Base-by-base conservation (phyloP, 139 green algal species). In the Pleodorina starrii region DNA sequence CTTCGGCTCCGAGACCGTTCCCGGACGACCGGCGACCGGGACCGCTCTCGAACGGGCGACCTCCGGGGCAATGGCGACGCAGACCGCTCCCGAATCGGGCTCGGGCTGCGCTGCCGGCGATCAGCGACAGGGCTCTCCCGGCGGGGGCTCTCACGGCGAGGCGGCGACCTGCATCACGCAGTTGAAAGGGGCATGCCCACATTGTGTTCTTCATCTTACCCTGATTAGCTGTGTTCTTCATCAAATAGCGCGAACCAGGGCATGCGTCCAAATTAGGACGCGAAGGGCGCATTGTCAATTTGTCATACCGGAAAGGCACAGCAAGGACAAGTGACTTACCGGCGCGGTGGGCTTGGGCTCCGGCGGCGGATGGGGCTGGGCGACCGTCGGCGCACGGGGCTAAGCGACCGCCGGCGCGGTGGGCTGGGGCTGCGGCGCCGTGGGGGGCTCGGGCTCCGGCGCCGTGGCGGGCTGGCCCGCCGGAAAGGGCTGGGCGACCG, bases 391-490 rank as follows among this genome's bases (percentile, higher is more conserved):
- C 63, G 71, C 10, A 54, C 16, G 1, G 83, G 83, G 46, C 68
- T 81, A 5, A 72, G 83, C 19, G 46, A 73, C 35, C 83, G 66
- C 35, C 83, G 63, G 10, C 82, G 82, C 9, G 83, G 82, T 4
- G 83, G 84, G 71, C 87, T 91, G 36, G 78, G 77, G 77, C 87
- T 87, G 14, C 87, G 87, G 0, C 87, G 63, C 21, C 78, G 74
- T 44, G 32, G 43, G 14, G 71, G 51, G 50, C 66, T 73, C 7
- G 74, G 73, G 54, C 42, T 54, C 25, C 72, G 51, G 54, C 59
- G 86, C 48, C 54, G 71, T 25, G 51, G 85, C 54, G 84, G 63
- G 38, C 69, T 74, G 23, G 60, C 17, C 73, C 73, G 48, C 11
- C 59, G 42, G 42, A 10, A 32, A 23, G 79, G 72, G 71, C 71